Percentiles rank a stretch among this genome's conserved stretches.
phyloP scores from a whole-genome alignment of 2,329 filamentous ascomycete genomes.

The Didymella pinodella region DNA sequence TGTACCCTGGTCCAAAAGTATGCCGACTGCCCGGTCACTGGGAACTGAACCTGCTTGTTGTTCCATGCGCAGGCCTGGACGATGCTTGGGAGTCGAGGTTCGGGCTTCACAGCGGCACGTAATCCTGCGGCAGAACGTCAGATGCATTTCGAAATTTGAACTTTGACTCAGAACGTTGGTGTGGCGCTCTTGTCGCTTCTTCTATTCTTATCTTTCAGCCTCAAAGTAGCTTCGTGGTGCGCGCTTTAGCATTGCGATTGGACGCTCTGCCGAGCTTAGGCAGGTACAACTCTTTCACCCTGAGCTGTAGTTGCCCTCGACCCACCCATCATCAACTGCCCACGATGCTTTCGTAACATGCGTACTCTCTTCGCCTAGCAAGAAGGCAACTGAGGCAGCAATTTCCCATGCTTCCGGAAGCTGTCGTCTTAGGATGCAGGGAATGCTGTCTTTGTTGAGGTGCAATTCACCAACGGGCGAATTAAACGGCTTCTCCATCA shows the following conservation, averaged over 20 bases:
- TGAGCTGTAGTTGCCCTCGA: conserved; percentile 20
- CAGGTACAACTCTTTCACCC: conserved; percentile 3
- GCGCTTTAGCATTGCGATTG: background rate
- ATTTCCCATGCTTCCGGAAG: conserved; percentile 22
- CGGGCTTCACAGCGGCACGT: background rate
- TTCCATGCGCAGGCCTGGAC: conserved; percentile 5
- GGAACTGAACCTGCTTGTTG: background rate
- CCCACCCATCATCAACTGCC: conserved; percentile 22
- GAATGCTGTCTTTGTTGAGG: conserved; percentile 20
- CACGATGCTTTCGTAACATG: conserved; percentile 21
- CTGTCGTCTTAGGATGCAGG: conserved; percentile 15
- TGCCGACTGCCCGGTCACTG: conserved; percentile 10
- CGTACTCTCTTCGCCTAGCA: conserved; percentile 22
- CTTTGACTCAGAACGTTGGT: background rate
- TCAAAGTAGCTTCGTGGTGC: background rate
- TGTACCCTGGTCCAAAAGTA: background rate
- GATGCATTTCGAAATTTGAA: background rate
- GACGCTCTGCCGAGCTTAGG: conserved; percentile 5
- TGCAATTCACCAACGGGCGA: conserved; percentile 16
- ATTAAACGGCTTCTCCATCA: conserved; percentile 21
- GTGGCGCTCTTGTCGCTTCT: background rate
- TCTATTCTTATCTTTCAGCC: conserved; percentile 1
- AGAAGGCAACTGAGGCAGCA: conserved; percentile 19
- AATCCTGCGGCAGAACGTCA: background rate
- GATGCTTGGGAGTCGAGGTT: background rate